Conservation (phyloP, 345 rosid genomes). For the Hibiscus syriacus region DNA sequence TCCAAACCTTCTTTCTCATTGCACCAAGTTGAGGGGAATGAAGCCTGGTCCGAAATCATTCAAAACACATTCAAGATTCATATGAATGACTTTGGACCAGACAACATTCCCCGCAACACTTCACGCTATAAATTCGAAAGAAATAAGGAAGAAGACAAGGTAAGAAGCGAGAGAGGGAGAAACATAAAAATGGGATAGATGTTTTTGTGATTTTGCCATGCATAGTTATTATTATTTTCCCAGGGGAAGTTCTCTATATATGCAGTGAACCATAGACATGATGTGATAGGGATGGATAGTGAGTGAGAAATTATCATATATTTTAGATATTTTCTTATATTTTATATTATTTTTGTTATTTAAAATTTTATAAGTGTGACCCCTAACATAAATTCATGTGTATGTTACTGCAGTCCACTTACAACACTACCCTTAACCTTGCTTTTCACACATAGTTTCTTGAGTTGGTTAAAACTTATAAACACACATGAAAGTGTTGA, state of each 20-base stretch:
- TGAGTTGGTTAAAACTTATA: too few species aligned
- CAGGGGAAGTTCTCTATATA: constrained; percentile 20
- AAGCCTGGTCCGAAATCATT: constrained; percentile 96
- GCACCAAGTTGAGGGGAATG: constrained; percentile 69
- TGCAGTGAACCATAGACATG: constrained; percentile 10
- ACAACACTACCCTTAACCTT: constrained; percentile 24
- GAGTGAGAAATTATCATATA: too few species aligned
- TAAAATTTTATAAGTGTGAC: too few species aligned
- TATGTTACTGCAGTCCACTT: too few species aligned
- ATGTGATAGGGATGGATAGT: too few species aligned
- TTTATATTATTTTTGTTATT: too few species aligned
- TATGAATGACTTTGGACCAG: constrained; percentile 66
- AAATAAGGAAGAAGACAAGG: neutral
- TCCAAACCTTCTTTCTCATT: too few species aligned
- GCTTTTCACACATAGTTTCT: too few species aligned
- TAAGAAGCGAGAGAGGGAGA: neutral
- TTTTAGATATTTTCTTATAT: too few species aligned
- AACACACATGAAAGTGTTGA: too few species aligned
- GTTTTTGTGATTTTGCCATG: constrained; percentile 25
- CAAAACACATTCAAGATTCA: constrained; percentile 1
- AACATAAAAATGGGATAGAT: neutral
- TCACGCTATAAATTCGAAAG: constrained; percentile 10
- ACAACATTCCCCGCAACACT: constrained; percentile 73
- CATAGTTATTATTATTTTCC: constrained; percentile 12
- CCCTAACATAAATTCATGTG: too few species aligned